Conservation (phyloP, 192 early-diverging fungal species). For the Haplosporangium gracile region DNA sequence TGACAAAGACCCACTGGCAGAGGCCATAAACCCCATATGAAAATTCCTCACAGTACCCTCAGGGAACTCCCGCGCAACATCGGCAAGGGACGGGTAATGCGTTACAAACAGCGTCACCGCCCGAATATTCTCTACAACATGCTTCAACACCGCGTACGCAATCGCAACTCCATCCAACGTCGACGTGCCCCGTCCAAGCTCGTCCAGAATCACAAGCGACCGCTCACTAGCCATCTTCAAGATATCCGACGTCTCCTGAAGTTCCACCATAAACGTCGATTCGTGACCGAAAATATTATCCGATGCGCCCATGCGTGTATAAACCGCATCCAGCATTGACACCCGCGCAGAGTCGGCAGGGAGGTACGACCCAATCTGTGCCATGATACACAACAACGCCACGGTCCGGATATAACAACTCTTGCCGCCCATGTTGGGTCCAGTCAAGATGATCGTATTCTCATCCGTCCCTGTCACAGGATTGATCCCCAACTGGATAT, state of each 20-base stretch:
- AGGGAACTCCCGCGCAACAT: constrained; percentile 54
- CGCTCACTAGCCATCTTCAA: constrained; percentile 70
- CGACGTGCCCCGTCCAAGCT: constrained; percentile 85
- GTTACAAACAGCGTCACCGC: constrained; percentile 82
- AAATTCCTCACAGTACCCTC: constrained; percentile 42
- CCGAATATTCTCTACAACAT: constrained; percentile 64
- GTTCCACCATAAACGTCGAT: constrained; percentile 86
- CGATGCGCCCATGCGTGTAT: constrained; percentile 78
- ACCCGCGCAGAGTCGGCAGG: constrained; percentile 74
- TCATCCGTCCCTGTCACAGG: neutral
- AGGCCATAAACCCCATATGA: constrained; percentile 69
- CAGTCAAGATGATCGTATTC: constrained; percentile 64
- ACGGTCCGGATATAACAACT: constrained; percentile 78
- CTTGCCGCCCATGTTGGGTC: constrained; percentile 89
- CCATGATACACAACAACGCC: constrained; percentile 71
- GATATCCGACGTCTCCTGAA: constrained; percentile 80
- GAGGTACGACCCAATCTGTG: constrained; percentile 81
- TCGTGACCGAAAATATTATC: constrained; percentile 77
- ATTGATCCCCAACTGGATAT: constrained; percentile 60
- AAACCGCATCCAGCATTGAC: constrained; percentile 79
- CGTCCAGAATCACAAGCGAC: constrained; percentile 84
- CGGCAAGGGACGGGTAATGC: constrained; percentile 80
- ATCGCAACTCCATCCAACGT: constrained; percentile 80
- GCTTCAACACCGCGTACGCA: constrained; percentile 73
- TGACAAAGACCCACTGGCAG: constrained; percentile 28